Conservation (phyloP, 495 filamentous ascomycete species). For the Viridothelium virens region DNA sequence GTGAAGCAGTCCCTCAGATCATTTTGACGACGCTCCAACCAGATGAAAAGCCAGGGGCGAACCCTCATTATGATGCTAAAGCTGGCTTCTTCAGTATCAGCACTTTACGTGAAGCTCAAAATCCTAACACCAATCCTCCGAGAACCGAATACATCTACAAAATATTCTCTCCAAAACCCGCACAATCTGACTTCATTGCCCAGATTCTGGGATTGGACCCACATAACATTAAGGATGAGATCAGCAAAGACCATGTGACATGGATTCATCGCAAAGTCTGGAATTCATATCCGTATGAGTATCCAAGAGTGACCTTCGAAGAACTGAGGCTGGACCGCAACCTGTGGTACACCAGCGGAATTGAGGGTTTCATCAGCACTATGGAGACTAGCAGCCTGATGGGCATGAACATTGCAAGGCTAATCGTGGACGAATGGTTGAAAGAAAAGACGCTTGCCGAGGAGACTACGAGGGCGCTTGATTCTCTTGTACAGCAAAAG, state of each 20-base stretch:
- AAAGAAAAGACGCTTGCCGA: neutral
- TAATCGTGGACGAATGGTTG: slow-evolving; percentile 51
- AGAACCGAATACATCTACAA: slow-evolving; percentile 80
- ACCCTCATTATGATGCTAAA: slow-evolving; percentile 53
- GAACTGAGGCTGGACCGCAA: slow-evolving; percentile 58
- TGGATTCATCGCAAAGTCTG: slow-evolving; percentile 75
- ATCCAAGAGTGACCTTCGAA: slow-evolving; percentile 81
- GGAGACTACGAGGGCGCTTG: neutral
- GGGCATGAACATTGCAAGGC: slow-evolving; percentile 85
- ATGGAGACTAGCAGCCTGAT: slow-evolving; percentile 97
- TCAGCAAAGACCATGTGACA: slow-evolving; percentile 48
- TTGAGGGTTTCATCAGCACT: slow-evolving; percentile 90
- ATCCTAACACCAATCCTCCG: slow-evolving; percentile 42
- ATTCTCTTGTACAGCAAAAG: neutral
- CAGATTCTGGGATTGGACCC: slow-evolving; percentile 38
- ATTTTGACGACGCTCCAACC: slow-evolving; percentile 78
- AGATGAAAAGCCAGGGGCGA: slow-evolving; percentile 43
- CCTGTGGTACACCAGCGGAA: slow-evolving; percentile 86
- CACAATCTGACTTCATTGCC: slow-evolving; percentile 57
- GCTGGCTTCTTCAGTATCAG: slow-evolving; percentile 84
- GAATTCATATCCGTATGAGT: slow-evolving; percentile 75
- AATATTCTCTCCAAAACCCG: slow-evolving; percentile 73
- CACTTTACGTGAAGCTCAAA: slow-evolving; percentile 56
- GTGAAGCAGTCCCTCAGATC: slow-evolving; percentile 51
- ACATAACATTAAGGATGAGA: slow-evolving; percentile 13